Evolutionary conservation across 768 basidiomycete species (phyloP).

Genomic region (Hericium rajendrae): DNA sequence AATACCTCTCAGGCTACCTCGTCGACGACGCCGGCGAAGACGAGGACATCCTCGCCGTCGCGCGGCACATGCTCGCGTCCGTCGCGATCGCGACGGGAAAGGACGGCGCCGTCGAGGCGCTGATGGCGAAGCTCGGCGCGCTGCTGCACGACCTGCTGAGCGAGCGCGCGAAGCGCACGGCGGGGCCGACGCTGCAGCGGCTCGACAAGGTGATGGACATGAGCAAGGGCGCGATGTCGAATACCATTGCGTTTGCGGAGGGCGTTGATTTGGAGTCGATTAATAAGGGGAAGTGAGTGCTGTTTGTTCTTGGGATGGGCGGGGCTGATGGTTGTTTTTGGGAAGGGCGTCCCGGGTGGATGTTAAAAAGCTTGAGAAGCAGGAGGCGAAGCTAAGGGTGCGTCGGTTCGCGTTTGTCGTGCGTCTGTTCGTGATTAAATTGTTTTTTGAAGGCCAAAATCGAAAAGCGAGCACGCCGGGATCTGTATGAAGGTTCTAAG

Average conservation of each 20-base stretch:
- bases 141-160: conserved; percentile 58
- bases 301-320: background rate
- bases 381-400: conserved; percentile 75
- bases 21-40: conserved; percentile 86
- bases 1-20: conserved; percentile 81
- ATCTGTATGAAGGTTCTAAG: conserved; percentile 95
- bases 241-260: conserved; percentile 68
- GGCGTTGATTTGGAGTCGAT: conserved; percentile 87
- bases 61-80: conserved; percentile 68
- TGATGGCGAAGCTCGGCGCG: conserved; percentile 57
- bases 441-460: conserved; percentile 70
- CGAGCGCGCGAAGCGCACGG: conserved; percentile 38
- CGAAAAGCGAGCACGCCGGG: conserved; percentile 84
- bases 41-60: conserved; percentile 74
- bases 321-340: too few relatives aligned
- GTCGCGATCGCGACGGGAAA: conserved; percentile 59
- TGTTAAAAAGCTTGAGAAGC: conserved; percentile 92
- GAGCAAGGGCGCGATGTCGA: conserved; percentile 73
- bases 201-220: conserved; percentile 84
- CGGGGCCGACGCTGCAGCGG: conserved; percentile 62
- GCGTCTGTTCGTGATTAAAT: background rate
- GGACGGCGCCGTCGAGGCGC: conserved; percentile 46
- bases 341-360: conserved; percentile 81
- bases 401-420: background rate
- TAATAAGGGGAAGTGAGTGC: conserved; percentile 80